Base-by-base conservation (phyloP, 257 asterid genomes). In the Solanum tacnaense region DNA sequence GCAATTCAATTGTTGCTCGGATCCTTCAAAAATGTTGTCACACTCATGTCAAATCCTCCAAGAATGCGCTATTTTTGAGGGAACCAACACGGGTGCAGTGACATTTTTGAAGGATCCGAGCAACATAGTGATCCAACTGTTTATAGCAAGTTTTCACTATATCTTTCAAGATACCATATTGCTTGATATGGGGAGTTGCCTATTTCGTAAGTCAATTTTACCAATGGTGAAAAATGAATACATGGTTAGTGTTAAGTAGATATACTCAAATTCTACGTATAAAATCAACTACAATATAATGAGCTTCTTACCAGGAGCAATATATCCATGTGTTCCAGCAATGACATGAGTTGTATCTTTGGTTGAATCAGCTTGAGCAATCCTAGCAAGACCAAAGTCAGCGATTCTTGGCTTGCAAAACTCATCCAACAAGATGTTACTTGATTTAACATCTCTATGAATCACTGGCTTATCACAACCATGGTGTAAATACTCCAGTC, bases 391-490 rank as follows among this genome's bases (percentile, higher is more conserved):
- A 2, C 99, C 99, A 31, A 97, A 97, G 91, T 97, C 99, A 0
- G 99, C 98, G 27, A 97, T 94, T 67, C 95, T 84, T 3, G 99
- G 99, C 90, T 95, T 93, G 86, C 94, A 34, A 29, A 88, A 75
- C 82, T 94, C 98, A 56, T 97, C 99, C 90, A 97, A 87, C 73
- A 97, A 88, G n/a, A 97, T 97, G 86, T 97, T 97, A 90, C 99
- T 96, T 6, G 99, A 97, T 91, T 97, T 97, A 2, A 97, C 98
- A 86, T 97, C 99, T 4, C 99, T 93, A 87, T 97, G 99, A 87
- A 95, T 90, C 65, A 97, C 90, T 11, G 98, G 96, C n/a, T 91
- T 86, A 21, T 93, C 96, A 2, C 94, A 94, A 1, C 94, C 95
- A 31, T 97, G 99, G 89, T 97, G 99, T 88, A 97, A 87, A 84